phyloP scores from a whole-genome alignment of 345 rosid species.

The Isatis tinctoria region DNA sequence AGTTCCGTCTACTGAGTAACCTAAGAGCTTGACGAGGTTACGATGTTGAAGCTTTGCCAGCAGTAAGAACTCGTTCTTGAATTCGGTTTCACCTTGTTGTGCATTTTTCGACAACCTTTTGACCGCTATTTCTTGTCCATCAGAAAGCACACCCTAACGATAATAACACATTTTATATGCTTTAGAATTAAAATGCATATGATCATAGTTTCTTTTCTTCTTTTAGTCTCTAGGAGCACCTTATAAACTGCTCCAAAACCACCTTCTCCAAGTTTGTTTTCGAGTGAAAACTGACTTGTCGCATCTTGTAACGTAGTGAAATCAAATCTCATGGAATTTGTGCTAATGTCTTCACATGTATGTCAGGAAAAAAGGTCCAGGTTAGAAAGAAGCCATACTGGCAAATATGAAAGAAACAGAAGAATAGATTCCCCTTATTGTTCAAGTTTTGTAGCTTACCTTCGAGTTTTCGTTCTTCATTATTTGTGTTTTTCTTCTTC shows the following conservation, averaged over 20 bases:
- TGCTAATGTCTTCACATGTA: background rate
- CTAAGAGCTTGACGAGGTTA: conserved; percentile 42
- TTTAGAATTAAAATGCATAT: background rate
- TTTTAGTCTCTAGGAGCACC: background rate
- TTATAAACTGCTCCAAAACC: conserved; percentile 36
- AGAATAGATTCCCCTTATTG: too few species aligned
- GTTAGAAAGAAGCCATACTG: background rate
- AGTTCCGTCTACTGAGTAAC: conserved; percentile 32
- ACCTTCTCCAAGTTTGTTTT: conserved; percentile 34
- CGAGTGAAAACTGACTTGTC: conserved; percentile 21
- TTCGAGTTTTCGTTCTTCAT: background rate
- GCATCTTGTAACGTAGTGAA: conserved; percentile 27
- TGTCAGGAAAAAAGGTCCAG: background rate
- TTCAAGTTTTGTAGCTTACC: background rate
- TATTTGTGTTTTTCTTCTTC: background rate
- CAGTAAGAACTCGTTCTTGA: conserved; percentile 46
- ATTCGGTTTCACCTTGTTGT: conserved; percentile 40
- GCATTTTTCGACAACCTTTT: conserved; percentile 29
- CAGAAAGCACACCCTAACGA: conserved; percentile 24
- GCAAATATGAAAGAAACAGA: conserved; percentile 2
- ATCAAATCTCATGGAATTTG: conserved; percentile 18
- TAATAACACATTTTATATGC: background rate
- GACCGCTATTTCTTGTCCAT: conserved; percentile 33
- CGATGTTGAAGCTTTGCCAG: conserved; percentile 55
- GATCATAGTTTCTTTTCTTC: background rate